Conservation (phyloP, 345 rosid genomes). For the Linum usitatissimum region DNA sequence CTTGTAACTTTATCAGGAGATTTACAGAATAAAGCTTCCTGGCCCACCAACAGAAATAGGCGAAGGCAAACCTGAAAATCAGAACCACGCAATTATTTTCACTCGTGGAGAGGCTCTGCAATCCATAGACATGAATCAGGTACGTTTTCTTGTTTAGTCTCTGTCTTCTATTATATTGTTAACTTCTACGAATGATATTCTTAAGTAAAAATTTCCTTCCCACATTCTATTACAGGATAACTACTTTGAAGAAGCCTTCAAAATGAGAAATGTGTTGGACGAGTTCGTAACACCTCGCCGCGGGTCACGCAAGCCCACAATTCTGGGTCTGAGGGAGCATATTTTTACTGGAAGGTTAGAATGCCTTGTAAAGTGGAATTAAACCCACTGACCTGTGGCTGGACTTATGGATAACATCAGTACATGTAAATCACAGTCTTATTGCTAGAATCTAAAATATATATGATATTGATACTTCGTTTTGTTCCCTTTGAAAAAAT, state of each 20-base stretch:
- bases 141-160: constrained; percentile 10
- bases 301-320: constrained; percentile 61
- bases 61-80: constrained; percentile 98
- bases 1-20: constrained; percentile 44
- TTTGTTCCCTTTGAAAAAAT: no score
- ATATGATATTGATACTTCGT: constrained; percentile 12
- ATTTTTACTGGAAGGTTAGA: constrained; percentile 95
- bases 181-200: constrained; percentile 9
- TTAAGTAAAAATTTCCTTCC: constrained; percentile 5
- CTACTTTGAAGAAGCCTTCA: constrained; percentile 97
- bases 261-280: constrained; percentile 87
- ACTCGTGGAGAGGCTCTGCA: constrained; percentile 99
- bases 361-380: background rate
- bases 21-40: constrained; percentile 93
- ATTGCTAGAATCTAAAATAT: background rate
- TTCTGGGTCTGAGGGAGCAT: constrained; percentile 90
- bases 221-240: constrained; percentile 49
- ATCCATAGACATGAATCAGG: constrained; percentile 99
- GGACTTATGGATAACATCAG: background rate
- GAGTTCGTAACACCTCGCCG: constrained; percentile 47
- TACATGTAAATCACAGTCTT: background rate
- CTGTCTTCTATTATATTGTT: background rate
- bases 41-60: constrained; percentile 90
- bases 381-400: background rate
- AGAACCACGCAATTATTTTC: constrained; percentile 95